A percentile compares a stretch with the other conserved stretches of the same genome.
Evolutionary conservation across 1,284 basidiomycete species (phyloP).

Genomic region (Fomitopsis betulina): DNA sequence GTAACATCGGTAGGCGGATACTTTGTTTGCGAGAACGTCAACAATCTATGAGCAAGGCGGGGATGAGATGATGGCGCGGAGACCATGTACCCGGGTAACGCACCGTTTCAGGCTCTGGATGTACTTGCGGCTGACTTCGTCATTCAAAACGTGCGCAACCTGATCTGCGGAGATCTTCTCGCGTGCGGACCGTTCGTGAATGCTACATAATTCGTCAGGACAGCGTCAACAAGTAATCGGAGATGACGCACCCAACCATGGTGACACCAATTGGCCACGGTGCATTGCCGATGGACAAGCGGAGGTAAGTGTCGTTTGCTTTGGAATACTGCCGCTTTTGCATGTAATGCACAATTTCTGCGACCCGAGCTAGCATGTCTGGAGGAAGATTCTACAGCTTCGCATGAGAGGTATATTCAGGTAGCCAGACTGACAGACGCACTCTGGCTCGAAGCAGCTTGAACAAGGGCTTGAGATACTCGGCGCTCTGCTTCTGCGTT

Average conservation of each 20-base stretch:
- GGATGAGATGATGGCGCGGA: background rate
- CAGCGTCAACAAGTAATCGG: no score
- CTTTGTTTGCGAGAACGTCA: slow-evolving; percentile 94
- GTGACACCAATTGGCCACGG: slow-evolving; percentile 99
- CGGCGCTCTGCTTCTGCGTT: slow-evolving; percentile 92
- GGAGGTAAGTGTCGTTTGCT: slow-evolving; percentile 96
- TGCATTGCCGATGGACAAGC: slow-evolving; percentile 96
- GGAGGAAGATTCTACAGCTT: slow-evolving; percentile 61
- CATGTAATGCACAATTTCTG: slow-evolving; percentile 96
- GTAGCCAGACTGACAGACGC: slow-evolving; percentile 27
- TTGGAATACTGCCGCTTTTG: slow-evolving; percentile 91
- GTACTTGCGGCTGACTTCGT: slow-evolving; percentile 98
- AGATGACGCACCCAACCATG: slow-evolving; percentile 82
- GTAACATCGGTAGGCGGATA: slow-evolving; percentile 89
- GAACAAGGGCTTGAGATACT: slow-evolving; percentile 97
- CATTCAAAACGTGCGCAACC: slow-evolving; percentile 97
- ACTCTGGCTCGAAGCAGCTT: slow-evolving; percentile 83
- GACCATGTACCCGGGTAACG: slow-evolving; percentile 14
- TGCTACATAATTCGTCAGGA: slow-evolving; percentile 45
- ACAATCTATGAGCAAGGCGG: slow-evolving; percentile 44
- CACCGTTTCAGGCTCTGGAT: slow-evolving; percentile 97
- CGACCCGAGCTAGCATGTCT: slow-evolving; percentile 85
- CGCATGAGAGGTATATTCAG: slow-evolving; percentile 1
- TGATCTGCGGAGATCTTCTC: slow-evolving; percentile 97
- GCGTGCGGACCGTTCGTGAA: slow-evolving; percentile 95